These are phyloP conservation scores for Lichtheimia ramosa DNA, from an alignment of 371 early-diverging fungal species.

Conservation along the genomic window DNA sequence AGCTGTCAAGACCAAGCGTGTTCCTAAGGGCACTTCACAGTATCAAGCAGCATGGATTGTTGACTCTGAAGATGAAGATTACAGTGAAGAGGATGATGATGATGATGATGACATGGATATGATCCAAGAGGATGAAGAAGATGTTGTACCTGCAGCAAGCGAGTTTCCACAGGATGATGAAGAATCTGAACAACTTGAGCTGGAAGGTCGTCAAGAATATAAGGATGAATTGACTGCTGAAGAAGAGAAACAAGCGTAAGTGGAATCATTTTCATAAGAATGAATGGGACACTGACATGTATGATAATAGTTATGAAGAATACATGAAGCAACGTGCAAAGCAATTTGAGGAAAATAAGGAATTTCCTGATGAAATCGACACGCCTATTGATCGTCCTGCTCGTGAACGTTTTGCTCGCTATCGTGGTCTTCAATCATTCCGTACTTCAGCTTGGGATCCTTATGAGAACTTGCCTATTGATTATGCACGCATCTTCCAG, in stretches of 20 bases:
- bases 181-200: slow-evolving; percentile 79
- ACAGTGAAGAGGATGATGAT: slow-evolving; percentile 66
- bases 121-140: slow-evolving; percentile 37
- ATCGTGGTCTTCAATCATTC: slow-evolving; percentile 93
- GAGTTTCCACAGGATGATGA: slow-evolving; percentile 44
- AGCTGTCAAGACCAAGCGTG: slow-evolving; percentile 48
- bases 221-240: slow-evolving; percentile 45
- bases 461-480: slow-evolving; percentile 94
- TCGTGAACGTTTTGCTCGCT: slow-evolving; percentile 84
- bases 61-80: slow-evolving; percentile 70
- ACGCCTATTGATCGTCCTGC: slow-evolving; percentile 87
- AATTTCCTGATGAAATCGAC: slow-evolving; percentile 97
- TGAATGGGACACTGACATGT: neutral
- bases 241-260: slow-evolving; percentile 49
- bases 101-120: slow-evolving; percentile 44
- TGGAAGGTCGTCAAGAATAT: slow-evolving; percentile 51
- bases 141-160: slow-evolving; percentile 35
- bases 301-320: slow-evolving; percentile 52
- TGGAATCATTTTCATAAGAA: neutral
- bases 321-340: slow-evolving; percentile 70
- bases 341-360: slow-evolving; percentile 70
- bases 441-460: slow-evolving; percentile 96
- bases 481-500: slow-evolving; percentile 94
- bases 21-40: slow-evolving; percentile 92
- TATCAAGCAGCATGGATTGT: slow-evolving; percentile 98